phyloP scores from a whole-genome alignment of 2,329 filamentous ascomycete species.

The Alternaria conjuncta region DNA sequence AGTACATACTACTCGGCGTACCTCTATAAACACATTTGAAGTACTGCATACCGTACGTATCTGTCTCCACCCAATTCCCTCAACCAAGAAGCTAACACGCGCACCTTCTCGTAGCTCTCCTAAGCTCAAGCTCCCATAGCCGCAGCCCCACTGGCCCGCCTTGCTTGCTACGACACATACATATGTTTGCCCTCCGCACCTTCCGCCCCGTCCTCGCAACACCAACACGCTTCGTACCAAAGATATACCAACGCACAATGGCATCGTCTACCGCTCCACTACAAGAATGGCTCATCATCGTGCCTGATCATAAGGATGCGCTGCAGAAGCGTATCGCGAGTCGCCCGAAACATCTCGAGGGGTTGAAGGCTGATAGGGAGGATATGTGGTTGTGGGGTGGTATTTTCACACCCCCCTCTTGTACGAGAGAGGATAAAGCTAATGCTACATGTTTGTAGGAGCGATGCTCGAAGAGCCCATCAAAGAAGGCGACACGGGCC shows the following conservation, averaged over 20 bases:
- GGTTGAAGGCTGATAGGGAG: conserved; percentile 36
- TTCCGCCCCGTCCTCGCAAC: neutral
- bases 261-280: conserved; percentile 25
- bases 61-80: neutral
- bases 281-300: conserved; percentile 59
- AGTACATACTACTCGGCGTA: neutral
- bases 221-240: too few relatives aligned
- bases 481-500: conserved; percentile 62
- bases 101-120: neutral
- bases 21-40: neutral
- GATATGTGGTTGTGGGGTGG: conserved; percentile 47
- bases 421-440: neutral
- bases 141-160: neutral
- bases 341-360: conserved; percentile 44
- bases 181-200: conserved; percentile 15
- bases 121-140: neutral
- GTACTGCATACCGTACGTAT: neutral
- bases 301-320: conserved; percentile 53
- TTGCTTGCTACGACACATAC: conserved; percentile 1
- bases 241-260: conserved; percentile 33
- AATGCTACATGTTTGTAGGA: conserved; percentile 16
- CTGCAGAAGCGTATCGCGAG: conserved; percentile 53
- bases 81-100: neutral
- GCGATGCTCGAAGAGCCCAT: conserved; percentile 51
- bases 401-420: conserved; percentile 18